Percentiles rank a stretch among this genome's conserved stretches.
phyloP scores from a whole-genome alignment of 2,329 filamentous ascomycete species.

The Emmonsia crescens region DNA sequence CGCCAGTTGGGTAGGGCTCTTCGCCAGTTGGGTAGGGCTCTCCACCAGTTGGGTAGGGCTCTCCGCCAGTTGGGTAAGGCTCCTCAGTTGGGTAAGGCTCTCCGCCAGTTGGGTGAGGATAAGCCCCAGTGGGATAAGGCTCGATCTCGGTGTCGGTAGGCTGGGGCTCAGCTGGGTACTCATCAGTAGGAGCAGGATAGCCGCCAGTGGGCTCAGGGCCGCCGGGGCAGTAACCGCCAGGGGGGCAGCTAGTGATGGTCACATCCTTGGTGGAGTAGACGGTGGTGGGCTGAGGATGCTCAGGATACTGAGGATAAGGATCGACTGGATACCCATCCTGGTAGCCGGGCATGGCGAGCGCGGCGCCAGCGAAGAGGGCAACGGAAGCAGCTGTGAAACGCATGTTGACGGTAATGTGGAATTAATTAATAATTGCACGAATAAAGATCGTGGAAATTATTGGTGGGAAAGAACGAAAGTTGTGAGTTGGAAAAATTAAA shows the following conservation, averaged over 20 bases:
- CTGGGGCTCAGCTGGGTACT: slow-evolving; percentile 51
- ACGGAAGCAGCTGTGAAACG: slow-evolving; percentile 33
- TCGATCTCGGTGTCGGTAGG: slow-evolving; percentile 40
- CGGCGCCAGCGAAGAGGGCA: slow-evolving; percentile 33
- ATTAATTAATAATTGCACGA: slow-evolving; percentile 5
- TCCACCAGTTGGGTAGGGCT: slow-evolving; percentile 3
- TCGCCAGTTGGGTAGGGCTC: slow-evolving; percentile 3
- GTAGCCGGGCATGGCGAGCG: slow-evolving; percentile 25
- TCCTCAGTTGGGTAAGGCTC: slow-evolving; percentile 1
- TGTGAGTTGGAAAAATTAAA: slow-evolving; percentile 24
- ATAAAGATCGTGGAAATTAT: slow-evolving; percentile 23
- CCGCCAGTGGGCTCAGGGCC: slow-evolving; percentile 5
- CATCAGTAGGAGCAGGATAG: slow-evolving; percentile 43
- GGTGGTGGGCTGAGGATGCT: slow-evolving; percentile 25
- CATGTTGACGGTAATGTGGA: slow-evolving; percentile 26
- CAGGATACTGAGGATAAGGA: neutral
- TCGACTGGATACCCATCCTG: neutral
- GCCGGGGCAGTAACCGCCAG: slow-evolving; percentile 50
- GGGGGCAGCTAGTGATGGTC: slow-evolving; percentile 53
- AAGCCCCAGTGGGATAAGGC: no score
- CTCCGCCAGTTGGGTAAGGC: neutral
- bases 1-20: neutral
- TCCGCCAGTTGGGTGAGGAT: slow-evolving; percentile 4
- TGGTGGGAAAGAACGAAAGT: slow-evolving; percentile 20
- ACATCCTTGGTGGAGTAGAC: slow-evolving; percentile 49